These are phyloP conservation scores for Neurospora tetrasperma DNA, from an alignment of 495 filamentous ascomycete genomes.

Conservation along the genomic window DNA sequence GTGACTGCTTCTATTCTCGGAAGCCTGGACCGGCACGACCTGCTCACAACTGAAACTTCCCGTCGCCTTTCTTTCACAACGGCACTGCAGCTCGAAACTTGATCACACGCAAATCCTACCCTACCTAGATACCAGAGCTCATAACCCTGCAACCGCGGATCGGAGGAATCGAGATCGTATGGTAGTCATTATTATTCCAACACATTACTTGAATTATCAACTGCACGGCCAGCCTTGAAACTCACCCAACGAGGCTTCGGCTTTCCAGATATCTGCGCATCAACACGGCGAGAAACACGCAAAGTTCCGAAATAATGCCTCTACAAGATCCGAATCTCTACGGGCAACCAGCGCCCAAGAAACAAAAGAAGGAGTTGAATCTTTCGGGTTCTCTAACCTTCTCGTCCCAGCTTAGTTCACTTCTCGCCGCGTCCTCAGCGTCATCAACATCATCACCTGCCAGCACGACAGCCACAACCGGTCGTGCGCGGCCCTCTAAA, in stretches of 20 bases:
- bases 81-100: not conserved
- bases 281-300: not conserved
- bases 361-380: conserved; percentile 47
- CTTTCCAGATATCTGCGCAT: not conserved
- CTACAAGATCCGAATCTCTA: conserved; percentile 56
- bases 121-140: not conserved
- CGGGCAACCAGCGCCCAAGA: conserved; percentile 56
- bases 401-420: conserved; percentile 62
- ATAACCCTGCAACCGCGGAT: not conserved
- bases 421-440: conserved; percentile 46
- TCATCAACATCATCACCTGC: conserved; percentile 8
- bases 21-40: not conserved
- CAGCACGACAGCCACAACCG: conserved; percentile 27
- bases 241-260: not conserved
- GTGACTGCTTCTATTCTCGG: not conserved
- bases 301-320: conserved; percentile 31
- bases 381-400: conserved; percentile 72
- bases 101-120: not conserved
- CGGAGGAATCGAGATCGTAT: not conserved
- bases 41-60: not conserved
- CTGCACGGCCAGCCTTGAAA: not conserved
- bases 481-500: conserved; percentile 57
- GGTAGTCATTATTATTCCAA: not conserved
- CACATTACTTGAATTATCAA: not conserved
- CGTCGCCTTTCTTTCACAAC: not conserved